Evolutionary conservation across 176 grass and related monocot species (phyloP), one percentile per base, ranked within the genome.

Genomic region (Bothriochloa decipiens): DNA sequence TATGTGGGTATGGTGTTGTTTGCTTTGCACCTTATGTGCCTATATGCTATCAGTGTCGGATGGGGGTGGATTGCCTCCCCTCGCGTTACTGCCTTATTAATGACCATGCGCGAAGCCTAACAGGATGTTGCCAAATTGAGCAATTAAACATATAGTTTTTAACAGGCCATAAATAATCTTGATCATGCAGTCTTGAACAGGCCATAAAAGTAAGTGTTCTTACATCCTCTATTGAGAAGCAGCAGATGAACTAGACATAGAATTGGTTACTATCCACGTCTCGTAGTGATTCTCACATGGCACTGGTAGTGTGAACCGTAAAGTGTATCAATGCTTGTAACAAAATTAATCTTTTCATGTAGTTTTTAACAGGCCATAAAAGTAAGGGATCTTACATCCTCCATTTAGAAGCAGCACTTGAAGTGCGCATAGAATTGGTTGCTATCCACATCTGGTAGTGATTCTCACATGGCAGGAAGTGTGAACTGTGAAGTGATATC

Each of bases 211-310:
- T 57, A 47, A 46, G 29, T 26, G 22, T 20, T 71, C 17, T 61
- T 68, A 36, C 57, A 78, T 43, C 69, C 4, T 18, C 1, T 7
- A 57, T 57, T 57, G 7, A 57, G 52, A 43, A 71, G 37, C 11
- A 71, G 4, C 22, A 3, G 12, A 41, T 77, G 16, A 18, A 45
- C 58, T 65, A 40, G 45, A 1, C 57, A 36, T 37, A 49, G 41
- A 63, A 37, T 52, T 53, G 18, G 4, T 83, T 65, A 2, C 8
- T 67, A 23, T 33, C 8, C 27, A 25, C 72, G 22, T 28, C n/a
- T 3, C 28, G 60, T 64, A 82, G 58, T 14, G 16, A 49, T 82
- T 40, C 12, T 74, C 75, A 73, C 26, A 79, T 65, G 33, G 36
- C 8, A 23, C 4, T 42, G 18, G 8, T 8, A n/a, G n/a, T n/a